phyloP scores from a whole-genome alignment of 768 basidiomycete species.

The Hypsizygus marmoreus region DNA sequence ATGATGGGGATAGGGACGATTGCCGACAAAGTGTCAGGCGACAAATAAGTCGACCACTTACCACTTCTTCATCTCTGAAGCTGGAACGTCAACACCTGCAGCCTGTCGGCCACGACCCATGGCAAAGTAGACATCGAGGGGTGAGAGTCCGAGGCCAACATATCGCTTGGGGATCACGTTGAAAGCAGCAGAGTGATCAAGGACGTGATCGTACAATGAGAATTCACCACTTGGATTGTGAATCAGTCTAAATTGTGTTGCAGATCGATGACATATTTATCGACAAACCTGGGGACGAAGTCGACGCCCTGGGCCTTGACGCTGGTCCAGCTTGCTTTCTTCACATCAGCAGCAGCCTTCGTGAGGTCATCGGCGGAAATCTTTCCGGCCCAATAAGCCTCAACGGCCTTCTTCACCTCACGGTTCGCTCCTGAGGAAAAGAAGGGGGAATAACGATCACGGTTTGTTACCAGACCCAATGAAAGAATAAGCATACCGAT shows the following conservation, averaged over 20 bases:
- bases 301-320: constrained; percentile 88
- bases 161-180: constrained; percentile 97
- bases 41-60: constrained; percentile 37
- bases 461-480: neutral
- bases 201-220: constrained; percentile 97
- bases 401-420: constrained; percentile 97
- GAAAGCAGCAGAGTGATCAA: constrained; percentile 95
- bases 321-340: constrained; percentile 84
- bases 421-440: constrained; percentile 75
- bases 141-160: constrained; percentile 78
- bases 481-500: constrained; percentile 56
- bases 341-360: constrained; percentile 84
- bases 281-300: constrained; percentile 82
- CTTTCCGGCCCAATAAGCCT: constrained; percentile 98
- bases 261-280: constrained; percentile 17
- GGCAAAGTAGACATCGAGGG: constrained; percentile 96
- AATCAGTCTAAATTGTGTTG: constrained; percentile 14
- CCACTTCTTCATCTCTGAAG: constrained; percentile 99
- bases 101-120: constrained; percentile 99
- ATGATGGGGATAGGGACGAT: neutral
- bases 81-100: constrained; percentile 92
- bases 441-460: constrained; percentile 1
- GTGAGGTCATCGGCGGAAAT: constrained; percentile 84
- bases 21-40: constrained; percentile 1
- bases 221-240: constrained; percentile 82